Base-by-base conservation (phyloP, 106 monocot species). In the Dendrobium huoshanense region DNA sequence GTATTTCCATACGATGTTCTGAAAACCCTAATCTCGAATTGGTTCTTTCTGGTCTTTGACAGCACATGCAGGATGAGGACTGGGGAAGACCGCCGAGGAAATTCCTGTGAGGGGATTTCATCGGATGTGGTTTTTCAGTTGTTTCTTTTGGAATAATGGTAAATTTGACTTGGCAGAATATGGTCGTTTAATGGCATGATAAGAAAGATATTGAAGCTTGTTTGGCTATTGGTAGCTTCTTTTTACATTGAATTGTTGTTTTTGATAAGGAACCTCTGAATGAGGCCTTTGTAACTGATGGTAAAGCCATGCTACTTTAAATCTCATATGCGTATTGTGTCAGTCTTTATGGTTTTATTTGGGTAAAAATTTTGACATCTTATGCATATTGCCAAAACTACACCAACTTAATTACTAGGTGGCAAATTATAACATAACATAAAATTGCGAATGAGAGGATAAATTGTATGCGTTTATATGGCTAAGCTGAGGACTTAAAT, bases 61-160 rank as follows among this genome's bases (percentile, higher is more conserved):
- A 92, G 92, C 92, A 92, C 79, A 92, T 92, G 92, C 92, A 92
- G 82, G 92, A 92, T 77, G 89, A 92, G 85, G 89, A 89, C n/a
- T 89, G 87, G 1, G 85, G 89, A 27, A 65, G 92, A 75, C 92
- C 89, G 9, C 72, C 72, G 59, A 89, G 84, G 87, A 92, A 92
- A 58, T 92, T 89, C 77, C 77, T 89, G 59, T 87, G 87, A 89
- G 77, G 9, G 5, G 74, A 44, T 74, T 43, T 43, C 74, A n/a
- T 44, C 13, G 49, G n/a, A 48, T 4, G 2, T 17, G 22, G 76
- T 15, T 48, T 76, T 47, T 49, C 76, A 9, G 13, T 49, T 49
- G 10, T 19, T 49, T 47, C 41, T 7, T 47, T 49, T 49, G 15
- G 9, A 27, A 41, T 51, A 51, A 51, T 51, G 51, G 51, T 51